Evolutionary conservation across 129 eudicot species (phyloP), one percentile per base, ranked within the genome.

Genomic region (Chrysanthemum seticuspe): DNA sequence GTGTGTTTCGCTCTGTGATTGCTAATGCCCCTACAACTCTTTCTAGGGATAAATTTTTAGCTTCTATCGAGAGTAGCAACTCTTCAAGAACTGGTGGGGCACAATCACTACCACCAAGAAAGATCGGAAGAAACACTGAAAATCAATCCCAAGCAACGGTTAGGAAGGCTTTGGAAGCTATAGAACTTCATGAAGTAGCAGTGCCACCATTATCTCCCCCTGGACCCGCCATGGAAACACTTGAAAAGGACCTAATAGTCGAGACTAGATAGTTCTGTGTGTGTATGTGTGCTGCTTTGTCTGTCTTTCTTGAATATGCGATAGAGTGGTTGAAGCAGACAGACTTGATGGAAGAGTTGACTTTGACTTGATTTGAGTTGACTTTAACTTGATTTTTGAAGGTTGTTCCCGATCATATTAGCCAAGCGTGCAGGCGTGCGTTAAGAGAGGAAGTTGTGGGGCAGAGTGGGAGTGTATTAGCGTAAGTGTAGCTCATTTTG

Each of bases 181-280:
- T 72, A 10, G 18, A 54, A 16, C 50, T 58, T 63, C 84, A 82
- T 47, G 86, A 85, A 75, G 82, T 72, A 13, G 99, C 99, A 10
- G 89, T 94, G 40, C 99, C 99, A 53, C 99, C 99, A 59, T 44
- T 86, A 78, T 88, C 99, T 73, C 96, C 99, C 52, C 97, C 99
- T 0, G 87, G 76, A 15, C 97, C 97, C 6, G 80, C 74, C 55
- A 49, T 78, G 74, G 88, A 86, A 51, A 71, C 85, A 72, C 51
- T 40, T 64, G 72, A 49, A 40, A 82, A 81, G 62, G 79, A 81
- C 65, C 25, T 66, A 25, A 27, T 55, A 71, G 55, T 67, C 6
- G 82, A 89, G 80, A 71, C 82, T 65, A 81, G 70, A 83, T 67
- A 62, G 60, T 57, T 73, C 21, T 61, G 1, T 15, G 50, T 76